phyloP scores from a whole-genome alignment of 1,139 yeast species.

The Geotrichum carabidarum region DNA sequence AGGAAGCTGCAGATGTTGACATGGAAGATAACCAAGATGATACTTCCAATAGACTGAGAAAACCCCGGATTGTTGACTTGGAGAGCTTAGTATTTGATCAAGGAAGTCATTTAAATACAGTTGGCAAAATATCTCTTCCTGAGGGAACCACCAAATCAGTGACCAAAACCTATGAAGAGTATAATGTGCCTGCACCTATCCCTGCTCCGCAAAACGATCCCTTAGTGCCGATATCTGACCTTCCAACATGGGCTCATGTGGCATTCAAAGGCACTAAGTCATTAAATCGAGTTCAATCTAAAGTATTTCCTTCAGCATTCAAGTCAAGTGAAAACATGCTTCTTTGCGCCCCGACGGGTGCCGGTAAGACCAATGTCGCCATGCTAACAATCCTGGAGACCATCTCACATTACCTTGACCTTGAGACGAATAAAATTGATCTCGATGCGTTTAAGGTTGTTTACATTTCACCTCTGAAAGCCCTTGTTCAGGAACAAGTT shows the following conservation, averaged over 20 bases:
- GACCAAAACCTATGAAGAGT: slow-evolving; percentile 74
- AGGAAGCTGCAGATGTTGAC: slow-evolving; percentile 23
- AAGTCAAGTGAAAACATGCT: slow-evolving; percentile 63
- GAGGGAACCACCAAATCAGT: slow-evolving; percentile 75
- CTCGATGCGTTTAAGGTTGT: slow-evolving; percentile 67
- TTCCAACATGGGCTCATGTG: slow-evolving; percentile 78
- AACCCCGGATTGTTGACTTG: slow-evolving; percentile 59
- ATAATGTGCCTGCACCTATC: slow-evolving; percentile 76
- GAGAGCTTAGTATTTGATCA: slow-evolving; percentile 62
- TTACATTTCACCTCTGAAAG: slow-evolving; percentile 90
- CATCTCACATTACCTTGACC: slow-evolving; percentile 50
- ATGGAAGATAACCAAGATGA: slow-evolving; percentile 28
- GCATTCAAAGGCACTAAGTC: slow-evolving; percentile 61
- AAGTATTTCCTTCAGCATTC: slow-evolving; percentile 74
- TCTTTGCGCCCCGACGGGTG: slow-evolving; percentile 97
- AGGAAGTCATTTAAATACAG: slow-evolving; percentile 65
- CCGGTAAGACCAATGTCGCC: slow-evolving; percentile 96
- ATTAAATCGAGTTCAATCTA: slow-evolving; percentile 79
- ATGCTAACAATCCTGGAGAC: slow-evolving; percentile 68
- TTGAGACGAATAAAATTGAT: slow-evolving; percentile 47
- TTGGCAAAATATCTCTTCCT: slow-evolving; percentile 67
- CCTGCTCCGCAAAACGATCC: slow-evolving; percentile 43
- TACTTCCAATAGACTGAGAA: slow-evolving; percentile 29
- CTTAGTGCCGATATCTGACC: slow-evolving; percentile 52
- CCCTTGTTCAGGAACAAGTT: slow-evolving; percentile 92